A percentile compares a stretch with the other conserved stretches of the same genome.
phyloP scores from a whole-genome alignment of 371 early-diverging fungal species.

The Saksenaea vasiformis region DNA sequence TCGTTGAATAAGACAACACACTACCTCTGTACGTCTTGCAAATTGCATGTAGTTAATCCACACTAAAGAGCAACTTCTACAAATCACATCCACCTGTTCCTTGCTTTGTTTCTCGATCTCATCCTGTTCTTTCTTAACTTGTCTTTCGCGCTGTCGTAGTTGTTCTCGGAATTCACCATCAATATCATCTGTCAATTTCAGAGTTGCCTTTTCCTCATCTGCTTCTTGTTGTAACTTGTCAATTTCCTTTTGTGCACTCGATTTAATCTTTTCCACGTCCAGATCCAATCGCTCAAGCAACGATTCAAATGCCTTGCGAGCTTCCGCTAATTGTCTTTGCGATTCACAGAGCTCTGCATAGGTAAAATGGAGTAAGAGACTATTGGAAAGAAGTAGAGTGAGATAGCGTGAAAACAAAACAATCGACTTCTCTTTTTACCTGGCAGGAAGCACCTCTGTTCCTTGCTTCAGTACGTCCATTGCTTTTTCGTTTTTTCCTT shows the following conservation, averaged over 20 bases:
- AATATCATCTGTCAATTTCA: slow-evolving; percentile 66
- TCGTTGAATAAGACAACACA: neutral
- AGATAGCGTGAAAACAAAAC: slow-evolving; percentile 3
- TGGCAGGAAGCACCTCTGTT: slow-evolving; percentile 74
- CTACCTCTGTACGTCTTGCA: slow-evolving; percentile 78
- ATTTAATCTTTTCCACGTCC: slow-evolving; percentile 52
- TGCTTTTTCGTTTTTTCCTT: slow-evolving; percentile 74
- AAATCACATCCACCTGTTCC: slow-evolving; percentile 63
- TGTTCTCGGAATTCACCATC: slow-evolving; percentile 84
- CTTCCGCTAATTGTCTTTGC: slow-evolving; percentile 65
- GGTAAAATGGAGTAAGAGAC: slow-evolving; percentile 80
- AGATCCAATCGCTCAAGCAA: slow-evolving; percentile 63
- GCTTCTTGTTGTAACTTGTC: slow-evolving; percentile 51
- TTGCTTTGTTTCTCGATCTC: slow-evolving; percentile 64
- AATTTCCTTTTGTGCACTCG: slow-evolving; percentile 48
- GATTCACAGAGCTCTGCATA: slow-evolving; percentile 87
- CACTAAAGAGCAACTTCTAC: slow-evolving; percentile 65
- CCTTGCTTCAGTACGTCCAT: slow-evolving; percentile 71
- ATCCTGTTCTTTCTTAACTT: slow-evolving; percentile 65
- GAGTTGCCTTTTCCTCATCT: slow-evolving; percentile 33
- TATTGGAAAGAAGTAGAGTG: slow-evolving; percentile 13
- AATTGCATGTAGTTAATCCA: slow-evolving; percentile 92
- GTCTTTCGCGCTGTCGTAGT: slow-evolving; percentile 64
- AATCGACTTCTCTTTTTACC: slow-evolving; percentile 55
- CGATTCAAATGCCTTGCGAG: slow-evolving; percentile 73